A percentile compares a stretch with the other conserved stretches of the same genome.
These are phyloP conservation scores for Pilatotrama ljubarskyi DNA, from an alignment of 768 basidiomycete genomes.

Conservation along the genomic window DNA sequence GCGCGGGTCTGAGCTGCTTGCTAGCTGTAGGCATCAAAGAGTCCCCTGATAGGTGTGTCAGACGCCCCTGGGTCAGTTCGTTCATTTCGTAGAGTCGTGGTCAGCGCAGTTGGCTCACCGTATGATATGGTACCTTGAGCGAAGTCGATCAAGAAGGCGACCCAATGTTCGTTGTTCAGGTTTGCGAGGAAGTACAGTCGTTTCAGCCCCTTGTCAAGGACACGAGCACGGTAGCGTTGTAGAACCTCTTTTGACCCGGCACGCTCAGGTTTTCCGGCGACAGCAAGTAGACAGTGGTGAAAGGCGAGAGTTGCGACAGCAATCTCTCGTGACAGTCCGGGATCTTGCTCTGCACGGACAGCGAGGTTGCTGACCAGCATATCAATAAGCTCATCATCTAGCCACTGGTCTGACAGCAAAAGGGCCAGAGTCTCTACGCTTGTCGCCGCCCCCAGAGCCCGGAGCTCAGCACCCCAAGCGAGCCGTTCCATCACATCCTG, in stretches of 20 bases:
- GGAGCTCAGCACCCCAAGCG: neutral
- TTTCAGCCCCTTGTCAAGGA: neutral
- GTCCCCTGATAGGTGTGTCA: too few relatives aligned
- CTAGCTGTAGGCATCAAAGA: too few relatives aligned
- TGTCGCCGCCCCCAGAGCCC: neutral
- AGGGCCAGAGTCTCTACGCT: neutral
- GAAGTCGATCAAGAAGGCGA: conserved; percentile 15
- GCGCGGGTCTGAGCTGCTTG: too few relatives aligned
- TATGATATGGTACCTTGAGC: neutral
- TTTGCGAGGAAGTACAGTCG: conserved; percentile 3
- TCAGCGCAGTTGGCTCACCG: neutral
- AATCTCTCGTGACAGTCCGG: neutral
- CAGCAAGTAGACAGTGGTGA: neutral
- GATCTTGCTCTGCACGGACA: neutral
- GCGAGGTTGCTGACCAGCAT: neutral
- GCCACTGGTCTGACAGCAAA: conserved; percentile 7
- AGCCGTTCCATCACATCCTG: neutral
- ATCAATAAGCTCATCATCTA: conserved; percentile 14
- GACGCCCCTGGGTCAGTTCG: too few relatives aligned
- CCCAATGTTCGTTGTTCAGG: conserved; percentile 16
- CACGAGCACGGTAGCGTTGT: too few relatives aligned
- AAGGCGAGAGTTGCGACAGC: neutral
- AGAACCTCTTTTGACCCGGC: too few relatives aligned
- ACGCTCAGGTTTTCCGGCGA: neutral
- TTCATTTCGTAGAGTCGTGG: neutral